Conservation (phyloP, 2,329 filamentous ascomycete genomes). For the Cladosporium sp. region DNA sequence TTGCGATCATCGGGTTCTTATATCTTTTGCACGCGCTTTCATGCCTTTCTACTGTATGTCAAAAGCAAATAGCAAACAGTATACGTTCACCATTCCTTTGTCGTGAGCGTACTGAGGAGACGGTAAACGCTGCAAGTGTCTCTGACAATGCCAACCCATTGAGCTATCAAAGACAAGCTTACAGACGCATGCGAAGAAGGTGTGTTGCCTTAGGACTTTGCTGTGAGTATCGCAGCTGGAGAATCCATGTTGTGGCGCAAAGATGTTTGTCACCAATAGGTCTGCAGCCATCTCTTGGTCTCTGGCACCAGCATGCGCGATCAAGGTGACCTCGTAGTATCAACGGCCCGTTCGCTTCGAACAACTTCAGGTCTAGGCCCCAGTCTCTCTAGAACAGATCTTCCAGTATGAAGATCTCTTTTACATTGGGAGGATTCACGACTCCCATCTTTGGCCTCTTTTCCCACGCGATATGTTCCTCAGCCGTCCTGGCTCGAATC, state of each 20-base stretch:
- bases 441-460: slow-evolving; percentile 18
- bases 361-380: not conserved
- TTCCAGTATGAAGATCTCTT: slow-evolving; percentile 16
- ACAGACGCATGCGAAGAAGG: not conserved
- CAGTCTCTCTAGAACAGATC: slow-evolving; percentile 1
- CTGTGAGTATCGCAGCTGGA: no score
- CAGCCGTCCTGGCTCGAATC: slow-evolving; percentile 9
- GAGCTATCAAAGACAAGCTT: not conserved
- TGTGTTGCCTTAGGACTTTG: not conserved
- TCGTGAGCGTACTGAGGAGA: no score
- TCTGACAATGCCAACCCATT: no score
- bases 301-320: not conserved
- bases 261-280: no score
- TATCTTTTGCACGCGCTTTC: no score
- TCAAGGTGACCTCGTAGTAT: not conserved
- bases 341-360: not conserved
- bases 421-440: slow-evolving; percentile 15
- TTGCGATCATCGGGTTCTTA: no score
- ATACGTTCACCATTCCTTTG: no score
- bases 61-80: no score
- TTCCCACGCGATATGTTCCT: slow-evolving; percentile 15
- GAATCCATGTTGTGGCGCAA: no score
- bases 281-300: not conserved
- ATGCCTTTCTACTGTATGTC: no score
- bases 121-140: no score